These are phyloP conservation scores for Nematodospora valgi DNA, from an alignment of 805 yeast genomes.

Conservation along the genomic window DNA sequence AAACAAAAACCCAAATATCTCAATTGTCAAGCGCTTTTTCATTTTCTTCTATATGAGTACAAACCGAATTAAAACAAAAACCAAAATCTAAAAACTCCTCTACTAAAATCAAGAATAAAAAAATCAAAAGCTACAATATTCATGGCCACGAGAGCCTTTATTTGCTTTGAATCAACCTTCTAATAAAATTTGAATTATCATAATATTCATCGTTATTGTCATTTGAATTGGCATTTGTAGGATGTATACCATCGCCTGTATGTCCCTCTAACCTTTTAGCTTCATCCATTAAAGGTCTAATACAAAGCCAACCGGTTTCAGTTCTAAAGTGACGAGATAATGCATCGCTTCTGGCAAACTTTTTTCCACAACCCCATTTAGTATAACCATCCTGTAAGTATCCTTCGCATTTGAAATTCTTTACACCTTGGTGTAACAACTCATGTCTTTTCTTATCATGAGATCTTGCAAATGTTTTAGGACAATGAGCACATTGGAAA, in stretches of 20 bases:
- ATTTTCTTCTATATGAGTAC: no score
- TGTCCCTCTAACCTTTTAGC: conserved; percentile 33
- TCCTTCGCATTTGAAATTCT: conserved; percentile 68
- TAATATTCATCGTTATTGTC: conserved; percentile 9
- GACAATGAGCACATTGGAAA: conserved; percentile 59
- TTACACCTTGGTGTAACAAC: conserved; percentile 67
- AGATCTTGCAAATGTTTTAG: conserved; percentile 68
- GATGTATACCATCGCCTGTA: neutral
- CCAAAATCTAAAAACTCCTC: no score
- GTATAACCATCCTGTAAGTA: conserved; percentile 52
- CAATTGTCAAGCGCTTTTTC: no score
- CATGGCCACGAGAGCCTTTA: no score
- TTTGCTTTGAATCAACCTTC: conserved; percentile 17
- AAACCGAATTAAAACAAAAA: no score
- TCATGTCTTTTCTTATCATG: conserved; percentile 80
- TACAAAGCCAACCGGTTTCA: conserved; percentile 70
- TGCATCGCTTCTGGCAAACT: conserved; percentile 77
- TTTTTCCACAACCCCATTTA: conserved; percentile 72
- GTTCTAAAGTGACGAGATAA: conserved; percentile 72
- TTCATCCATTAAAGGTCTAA: conserved; percentile 61
- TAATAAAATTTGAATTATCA: conserved; percentile 17
- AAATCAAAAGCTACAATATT: no score
- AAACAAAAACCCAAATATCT: no score
- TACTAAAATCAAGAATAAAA: no score
- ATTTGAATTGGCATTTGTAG: neutral